Percentiles rank a stretch among this genome's conserved stretches.
Conservation (phyloP, 805 yeast genomes). For the Ogataea henricii region DNA sequence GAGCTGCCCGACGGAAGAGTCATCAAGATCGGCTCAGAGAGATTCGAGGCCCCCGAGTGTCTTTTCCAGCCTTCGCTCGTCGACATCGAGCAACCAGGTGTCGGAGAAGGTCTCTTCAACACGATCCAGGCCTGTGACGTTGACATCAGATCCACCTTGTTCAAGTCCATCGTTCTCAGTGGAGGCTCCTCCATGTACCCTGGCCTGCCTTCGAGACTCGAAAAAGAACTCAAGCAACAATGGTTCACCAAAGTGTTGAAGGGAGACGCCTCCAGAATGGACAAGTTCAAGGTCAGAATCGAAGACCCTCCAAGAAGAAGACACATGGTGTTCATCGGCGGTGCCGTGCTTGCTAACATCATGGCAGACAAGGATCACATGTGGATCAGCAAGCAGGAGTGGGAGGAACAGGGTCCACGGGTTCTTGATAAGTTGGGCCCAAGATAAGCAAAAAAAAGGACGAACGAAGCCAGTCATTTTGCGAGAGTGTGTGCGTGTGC, state of each 20-base stretch:
- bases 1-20: conserved; percentile 97
- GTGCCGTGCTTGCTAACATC: conserved; percentile 95
- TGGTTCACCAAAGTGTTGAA: conserved; percentile 90
- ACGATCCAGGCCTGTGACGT: conserved; percentile 94
- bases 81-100: conserved; percentile 95
- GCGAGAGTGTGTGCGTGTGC: neutral
- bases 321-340: conserved; percentile 98
- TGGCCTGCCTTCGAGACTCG: conserved; percentile 92
- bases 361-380: conserved; percentile 98
- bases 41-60: conserved; percentile 97
- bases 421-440: conserved; percentile 89
- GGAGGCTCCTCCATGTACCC: conserved; percentile 99
- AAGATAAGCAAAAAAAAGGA: conserved; percentile 47
- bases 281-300: conserved; percentile 91
- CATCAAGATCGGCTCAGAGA: conserved; percentile 90
- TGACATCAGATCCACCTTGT: conserved; percentile 85
- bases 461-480: neutral
- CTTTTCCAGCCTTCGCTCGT: conserved; percentile 94
- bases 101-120: conserved; percentile 89
- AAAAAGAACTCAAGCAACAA: conserved; percentile 92
- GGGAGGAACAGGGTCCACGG: conserved; percentile 96
- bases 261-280: conserved; percentile 83
- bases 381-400: conserved; percentile 96
- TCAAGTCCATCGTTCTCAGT: conserved; percentile 88
- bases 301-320: conserved; percentile 99